phyloP scores from a whole-genome alignment of 2,329 filamentous ascomycete genomes.

The Alternaria tenuissima region DNA sequence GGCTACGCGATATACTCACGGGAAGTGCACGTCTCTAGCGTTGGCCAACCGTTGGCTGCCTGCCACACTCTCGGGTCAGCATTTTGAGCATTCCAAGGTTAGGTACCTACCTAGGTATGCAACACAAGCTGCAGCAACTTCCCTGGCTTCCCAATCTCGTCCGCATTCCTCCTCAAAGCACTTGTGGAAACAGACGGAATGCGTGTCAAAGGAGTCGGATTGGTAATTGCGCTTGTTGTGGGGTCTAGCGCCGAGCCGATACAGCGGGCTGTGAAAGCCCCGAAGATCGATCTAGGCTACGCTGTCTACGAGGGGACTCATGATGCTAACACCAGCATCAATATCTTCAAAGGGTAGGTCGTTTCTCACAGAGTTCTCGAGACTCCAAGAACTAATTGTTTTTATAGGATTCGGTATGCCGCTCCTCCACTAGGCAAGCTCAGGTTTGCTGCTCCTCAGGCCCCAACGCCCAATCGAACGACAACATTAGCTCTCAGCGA shows the following conservation, averaged over 20 bases:
- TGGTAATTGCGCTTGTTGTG: constrained; percentile 30
- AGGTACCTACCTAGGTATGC: not conserved
- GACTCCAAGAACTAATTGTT: not conserved
- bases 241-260: constrained; percentile 31
- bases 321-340: constrained; percentile 35
- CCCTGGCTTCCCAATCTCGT: not conserved
- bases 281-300: constrained; percentile 45
- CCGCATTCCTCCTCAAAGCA: not conserved
- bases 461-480: constrained; percentile 54
- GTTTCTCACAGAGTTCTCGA: not conserved
- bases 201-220: not conserved
- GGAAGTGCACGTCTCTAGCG: not conserved
- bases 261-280: constrained; percentile 30
- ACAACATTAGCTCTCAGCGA: constrained; percentile 56
- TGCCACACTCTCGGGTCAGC: not conserved
- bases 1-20: not conserved
- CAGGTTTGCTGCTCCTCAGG: constrained; percentile 61
- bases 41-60: not conserved
- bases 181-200: not conserved
- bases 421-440: constrained; percentile 60
- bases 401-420: constrained; percentile 57
- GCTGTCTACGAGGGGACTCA: constrained; percentile 40
- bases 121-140: not conserved
- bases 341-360: constrained; percentile 45
- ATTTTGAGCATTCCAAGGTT: not conserved